Evolutionary conservation across 2,329 filamentous ascomycete species (phyloP), one percentile per base, ranked within the genome.

Genomic region (Gaeumannomyces tritici): DNA sequence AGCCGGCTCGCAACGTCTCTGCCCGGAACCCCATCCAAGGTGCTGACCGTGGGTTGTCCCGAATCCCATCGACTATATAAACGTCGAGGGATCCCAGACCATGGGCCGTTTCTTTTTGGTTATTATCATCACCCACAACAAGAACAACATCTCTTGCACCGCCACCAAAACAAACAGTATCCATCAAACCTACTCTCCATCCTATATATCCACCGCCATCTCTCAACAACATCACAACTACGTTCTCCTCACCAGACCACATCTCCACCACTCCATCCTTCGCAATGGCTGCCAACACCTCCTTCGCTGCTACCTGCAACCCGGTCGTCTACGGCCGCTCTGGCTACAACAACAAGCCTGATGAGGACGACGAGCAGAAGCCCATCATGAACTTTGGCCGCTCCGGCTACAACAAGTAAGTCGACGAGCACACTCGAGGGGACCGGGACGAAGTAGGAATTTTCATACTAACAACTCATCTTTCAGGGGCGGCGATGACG

Each of bases 351-450:
- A 70, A 70, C 67, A 70, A 74, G 69, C 71, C 72, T 60, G 72
- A 73, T 63, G 72, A 72, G 61, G 67, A 73, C 29, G 66, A 72
- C 47, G 67, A 71, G 64, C 64, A 54, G 63, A 69, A 70, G 66
- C 72, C 75, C 35, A 51, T 24, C 71, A 73, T 76, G 64, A 51
- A 51, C 42, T 51, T 51, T 51, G 78, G 79, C 70, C 77, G 78
- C 65, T 76, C 74, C 61, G 78, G 78, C 65, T 80, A 80, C 74
- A 80, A 80, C 75, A 77, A 71, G 70, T 71, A 28, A 66, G 69
- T 66, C 35, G 9, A 33, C 31, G 7, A 29, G 0, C 3, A 31
- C 24, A 7, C 27, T 33, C 21, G 54, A 29, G 13, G 35, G 15
- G 8, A 7, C 31, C 31, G 28, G 11, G 13, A 58, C 42, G 13